Conservation (phyloP, 441 rosid genomes). For the Brassica hybrid region DNA sequence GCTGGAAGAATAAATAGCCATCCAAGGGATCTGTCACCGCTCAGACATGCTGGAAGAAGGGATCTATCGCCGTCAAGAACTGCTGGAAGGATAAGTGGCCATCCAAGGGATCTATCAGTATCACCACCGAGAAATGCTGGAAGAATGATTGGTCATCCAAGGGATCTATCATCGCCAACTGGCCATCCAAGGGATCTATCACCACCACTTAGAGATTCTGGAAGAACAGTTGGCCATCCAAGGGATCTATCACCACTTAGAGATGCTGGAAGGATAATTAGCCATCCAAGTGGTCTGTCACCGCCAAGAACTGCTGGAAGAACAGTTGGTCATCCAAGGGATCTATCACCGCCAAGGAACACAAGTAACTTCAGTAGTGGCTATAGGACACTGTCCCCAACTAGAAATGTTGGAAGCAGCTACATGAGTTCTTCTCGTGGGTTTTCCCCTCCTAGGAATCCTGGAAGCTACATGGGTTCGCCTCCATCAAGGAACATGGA, state of each 20-base stretch:
- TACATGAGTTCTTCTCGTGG: conserved; percentile 36
- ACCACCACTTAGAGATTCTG: conserved; percentile 52
- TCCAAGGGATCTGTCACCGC: conserved; percentile 65
- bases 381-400: conserved; percentile 66
- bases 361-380: conserved; percentile 31
- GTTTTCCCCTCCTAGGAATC: conserved; percentile 38
- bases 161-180: conserved; percentile 37
- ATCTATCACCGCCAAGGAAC: conserved; percentile 25
- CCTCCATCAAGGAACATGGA: conserved; percentile 42
- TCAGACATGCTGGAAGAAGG: conserved; percentile 7
- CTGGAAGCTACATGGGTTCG: conserved; percentile 37
- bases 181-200: conserved; percentile 52
- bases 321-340: conserved; percentile 18
- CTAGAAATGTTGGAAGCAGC: conserved; percentile 39
- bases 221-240: conserved; percentile 31
- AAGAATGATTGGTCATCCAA: neutral
- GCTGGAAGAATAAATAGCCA: conserved; percentile 31
- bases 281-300: conserved; percentile 5
- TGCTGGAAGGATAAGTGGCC: conserved; percentile 26
- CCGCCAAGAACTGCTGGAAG: conserved; percentile 26
- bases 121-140: conserved; percentile 42
- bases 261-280: neutral
- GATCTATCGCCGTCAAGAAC: conserved; percentile 36
- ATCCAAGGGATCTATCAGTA: conserved; percentile 58
- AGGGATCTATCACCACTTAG: conserved; percentile 31